These are phyloP conservation scores for Phoenix dactylifera DNA, from an alignment of 176 grass and related monocot species.

Conservation along the genomic window DNA sequence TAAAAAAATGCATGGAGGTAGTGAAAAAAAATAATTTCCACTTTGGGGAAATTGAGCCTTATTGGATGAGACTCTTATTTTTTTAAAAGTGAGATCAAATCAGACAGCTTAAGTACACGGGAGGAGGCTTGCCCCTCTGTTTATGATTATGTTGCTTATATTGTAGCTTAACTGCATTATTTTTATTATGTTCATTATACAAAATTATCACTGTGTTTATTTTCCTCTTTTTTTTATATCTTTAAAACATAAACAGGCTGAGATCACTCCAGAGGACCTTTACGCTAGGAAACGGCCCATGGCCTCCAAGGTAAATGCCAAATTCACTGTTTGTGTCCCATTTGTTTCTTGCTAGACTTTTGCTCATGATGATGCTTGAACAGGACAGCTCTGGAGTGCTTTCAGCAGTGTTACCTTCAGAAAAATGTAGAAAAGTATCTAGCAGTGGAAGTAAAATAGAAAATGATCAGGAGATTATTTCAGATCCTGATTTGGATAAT, in stretches of 20 bases:
- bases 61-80: too few species aligned
- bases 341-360: conserved; percentile 22
- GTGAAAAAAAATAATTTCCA: too few species aligned
- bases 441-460: conserved; percentile 39
- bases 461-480: conserved; percentile 43
- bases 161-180: too few species aligned
- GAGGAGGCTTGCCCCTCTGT: too few species aligned
- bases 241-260: conserved; percentile 37
- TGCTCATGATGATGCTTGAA: conserved; percentile 25
- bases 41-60: too few species aligned
- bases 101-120: too few species aligned
- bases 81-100: too few species aligned
- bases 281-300: conserved; percentile 64
- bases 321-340: conserved; percentile 14
- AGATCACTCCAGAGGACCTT: conserved; percentile 86
- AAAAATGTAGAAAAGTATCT: conserved; percentile 51
- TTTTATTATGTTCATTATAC: too few species aligned
- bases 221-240: not conserved
- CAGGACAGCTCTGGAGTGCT: conserved; percentile 36
- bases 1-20: too few species aligned
- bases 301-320: conserved; percentile 45
- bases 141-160: too few species aligned
- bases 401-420: conserved; percentile 38
- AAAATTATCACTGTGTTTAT: not conserved
- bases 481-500: conserved; percentile 73